phyloP scores from a whole-genome alignment of 768 basidiomycete species.

The Leccinum aurantiacum region DNA sequence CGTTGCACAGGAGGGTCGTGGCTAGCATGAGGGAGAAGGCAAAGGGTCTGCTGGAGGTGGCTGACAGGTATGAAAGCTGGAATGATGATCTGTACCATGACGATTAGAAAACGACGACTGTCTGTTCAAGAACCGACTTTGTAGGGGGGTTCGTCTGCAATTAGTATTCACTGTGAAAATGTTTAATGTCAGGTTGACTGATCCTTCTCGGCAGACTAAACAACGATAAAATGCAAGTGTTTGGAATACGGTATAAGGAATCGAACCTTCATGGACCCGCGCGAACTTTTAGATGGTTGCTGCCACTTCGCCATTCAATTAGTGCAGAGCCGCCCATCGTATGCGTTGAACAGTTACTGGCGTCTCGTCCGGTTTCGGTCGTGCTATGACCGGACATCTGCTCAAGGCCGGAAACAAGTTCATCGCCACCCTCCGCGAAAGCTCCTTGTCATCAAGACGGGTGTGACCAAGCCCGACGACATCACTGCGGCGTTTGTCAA shows the following conservation, averaged over 20 bases:
- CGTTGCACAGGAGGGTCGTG: constrained; percentile 12
- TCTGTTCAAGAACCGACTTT: background rate
- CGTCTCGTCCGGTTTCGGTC: constrained; percentile 38
- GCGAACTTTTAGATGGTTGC: too few species aligned
- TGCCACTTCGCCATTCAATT: too few species aligned
- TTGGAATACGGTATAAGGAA: too few species aligned
- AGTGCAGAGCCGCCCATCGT: background rate
- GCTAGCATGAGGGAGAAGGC: constrained; percentile 14
- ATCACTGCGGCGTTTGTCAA: constrained; percentile 29
- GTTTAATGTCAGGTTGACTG: background rate
- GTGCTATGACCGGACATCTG: constrained; percentile 24
- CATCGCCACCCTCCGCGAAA: constrained; percentile 44
- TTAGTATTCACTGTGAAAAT: background rate
- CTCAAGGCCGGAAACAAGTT: constrained; percentile 37
- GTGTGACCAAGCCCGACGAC: constrained; percentile 14
- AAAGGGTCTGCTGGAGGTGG: constrained; percentile 7
- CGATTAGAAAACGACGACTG: background rate
- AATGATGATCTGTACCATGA: constrained; percentile 15
- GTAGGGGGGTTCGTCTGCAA: constrained; percentile 15
- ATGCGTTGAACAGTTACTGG: constrained; percentile 12
- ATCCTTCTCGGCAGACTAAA: background rate
- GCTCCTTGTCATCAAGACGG: constrained; percentile 29
- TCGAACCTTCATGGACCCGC: too few species aligned
- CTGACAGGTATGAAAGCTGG: constrained; percentile 20
- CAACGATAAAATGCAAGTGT: background rate